phyloP scores from a whole-genome alignment of 176 grass and related monocot genomes.

The Cenchrus purpureus region DNA sequence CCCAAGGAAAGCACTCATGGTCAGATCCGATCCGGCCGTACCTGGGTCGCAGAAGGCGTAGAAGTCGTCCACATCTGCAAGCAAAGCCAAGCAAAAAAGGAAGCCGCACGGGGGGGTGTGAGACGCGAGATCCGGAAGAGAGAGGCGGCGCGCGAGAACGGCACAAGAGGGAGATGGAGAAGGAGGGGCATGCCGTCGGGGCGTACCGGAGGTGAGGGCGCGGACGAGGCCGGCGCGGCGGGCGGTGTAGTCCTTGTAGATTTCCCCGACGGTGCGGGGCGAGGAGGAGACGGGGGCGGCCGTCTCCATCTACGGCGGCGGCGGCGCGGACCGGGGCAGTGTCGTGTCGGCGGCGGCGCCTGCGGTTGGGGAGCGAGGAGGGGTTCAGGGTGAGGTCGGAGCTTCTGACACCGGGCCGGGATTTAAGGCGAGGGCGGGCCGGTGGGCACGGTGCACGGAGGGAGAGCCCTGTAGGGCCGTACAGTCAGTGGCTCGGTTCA shows the following conservation, averaged over 20 bases:
- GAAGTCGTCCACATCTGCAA: slow-evolving; percentile 65
- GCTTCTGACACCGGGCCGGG: slow-evolving; percentile 23
- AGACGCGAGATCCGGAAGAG: background rate
- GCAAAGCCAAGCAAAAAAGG: slow-evolving; percentile 3
- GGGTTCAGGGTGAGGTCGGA: background rate
- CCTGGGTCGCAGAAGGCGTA: slow-evolving; percentile 62
- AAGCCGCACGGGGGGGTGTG: background rate
- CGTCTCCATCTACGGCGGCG: slow-evolving; percentile 31
- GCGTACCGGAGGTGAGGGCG: slow-evolving; percentile 61
- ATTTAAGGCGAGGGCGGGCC: slow-evolving; percentile 1
- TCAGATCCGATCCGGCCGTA: slow-evolving; percentile 38
- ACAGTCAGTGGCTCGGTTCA: background rate
- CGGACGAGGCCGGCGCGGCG: slow-evolving; percentile 65
- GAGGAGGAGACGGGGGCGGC: slow-evolving; percentile 28
- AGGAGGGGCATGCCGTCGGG: background rate
- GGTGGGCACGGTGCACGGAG: slow-evolving; percentile 3
- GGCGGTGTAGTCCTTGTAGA: slow-evolving; percentile 61
- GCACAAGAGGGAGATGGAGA: slow-evolving; percentile 10
- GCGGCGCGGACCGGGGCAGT: background rate
- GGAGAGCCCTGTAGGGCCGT: background rate
- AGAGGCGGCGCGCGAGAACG: background rate
- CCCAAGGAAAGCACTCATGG: background rate
- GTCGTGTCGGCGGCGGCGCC: slow-evolving; percentile 17
- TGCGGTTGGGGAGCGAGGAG: background rate
- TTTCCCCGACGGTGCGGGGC: slow-evolving; percentile 63